Conservation (phyloP, 306 rosid species). For the Quercus agrifolia region DNA sequence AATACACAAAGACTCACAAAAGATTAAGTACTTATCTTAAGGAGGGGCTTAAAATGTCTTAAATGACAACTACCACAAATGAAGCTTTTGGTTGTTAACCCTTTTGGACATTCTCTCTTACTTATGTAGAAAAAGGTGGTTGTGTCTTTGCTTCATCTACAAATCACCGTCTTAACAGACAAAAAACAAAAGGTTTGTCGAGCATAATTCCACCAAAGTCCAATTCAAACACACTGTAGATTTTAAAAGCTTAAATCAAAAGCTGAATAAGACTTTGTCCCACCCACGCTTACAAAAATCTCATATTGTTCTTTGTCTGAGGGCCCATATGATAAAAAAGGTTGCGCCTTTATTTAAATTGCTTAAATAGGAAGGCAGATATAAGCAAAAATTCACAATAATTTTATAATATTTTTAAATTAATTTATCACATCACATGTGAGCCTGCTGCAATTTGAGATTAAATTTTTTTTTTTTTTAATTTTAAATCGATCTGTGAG, state of each 20-base stretch:
- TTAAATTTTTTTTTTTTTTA: too few species aligned
- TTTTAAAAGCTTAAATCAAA: slow-evolving; percentile 6
- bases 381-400: too few species aligned
- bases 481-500: too few species aligned
- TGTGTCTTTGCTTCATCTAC: slow-evolving; percentile 31
- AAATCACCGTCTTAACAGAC: slow-evolving; percentile 38
- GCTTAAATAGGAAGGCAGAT: too few species aligned
- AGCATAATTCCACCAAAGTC: slow-evolving; percentile 32
- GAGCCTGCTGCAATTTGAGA: too few species aligned
- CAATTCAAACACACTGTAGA: slow-evolving; percentile 15
- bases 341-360: neutral
- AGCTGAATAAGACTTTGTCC: slow-evolving; percentile 15
- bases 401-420: too few species aligned
- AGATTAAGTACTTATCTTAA: too few species aligned
- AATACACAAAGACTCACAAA: too few species aligned
- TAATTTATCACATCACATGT: too few species aligned
- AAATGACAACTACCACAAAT: slow-evolving; percentile 13
- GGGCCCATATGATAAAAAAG: neutral
- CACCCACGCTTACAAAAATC: slow-evolving; percentile 2
- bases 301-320: neutral
- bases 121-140: neutral
- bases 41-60: too few species aligned
- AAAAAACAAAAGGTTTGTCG: slow-evolving; percentile 25
- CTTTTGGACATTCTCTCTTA: slow-evolving; percentile 26
- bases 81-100: slow-evolving; percentile 8